These are phyloP conservation scores for Yamagishiella unicocca DNA, from an alignment of 139 green algal genomes.

Conservation along the genomic window DNA sequence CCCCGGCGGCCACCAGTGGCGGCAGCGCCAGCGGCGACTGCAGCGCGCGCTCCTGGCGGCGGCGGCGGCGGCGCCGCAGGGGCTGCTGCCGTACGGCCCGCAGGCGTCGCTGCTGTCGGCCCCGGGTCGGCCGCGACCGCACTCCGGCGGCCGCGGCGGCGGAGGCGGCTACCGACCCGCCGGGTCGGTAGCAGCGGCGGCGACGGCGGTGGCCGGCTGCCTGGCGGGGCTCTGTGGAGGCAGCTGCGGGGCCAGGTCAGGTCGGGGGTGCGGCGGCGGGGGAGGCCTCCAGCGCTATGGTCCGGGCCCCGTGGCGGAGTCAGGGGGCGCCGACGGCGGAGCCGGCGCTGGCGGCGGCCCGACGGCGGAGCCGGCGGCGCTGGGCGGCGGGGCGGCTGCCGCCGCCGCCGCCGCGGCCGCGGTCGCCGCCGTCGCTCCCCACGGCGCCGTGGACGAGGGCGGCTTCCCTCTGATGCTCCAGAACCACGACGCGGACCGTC, in stretches of 20 bases:
- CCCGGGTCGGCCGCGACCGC: too few species aligned
- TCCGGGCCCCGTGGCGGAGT: background rate
- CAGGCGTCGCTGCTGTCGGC: background rate
- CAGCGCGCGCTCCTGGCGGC: background rate
- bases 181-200: background rate
- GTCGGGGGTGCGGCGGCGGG: too few species aligned
- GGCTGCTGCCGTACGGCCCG: background rate
- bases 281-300: background rate
- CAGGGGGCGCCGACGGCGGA: background rate
- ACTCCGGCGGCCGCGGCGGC: too few species aligned
- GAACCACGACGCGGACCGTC: slow-evolving; percentile 31
- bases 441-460: background rate
- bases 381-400: background rate
- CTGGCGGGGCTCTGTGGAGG: background rate
- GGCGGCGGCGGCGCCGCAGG: background rate
- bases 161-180: too few species aligned
- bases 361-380: background rate
- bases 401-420: background rate
- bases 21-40: background rate
- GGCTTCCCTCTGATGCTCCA: slow-evolving; percentile 3
- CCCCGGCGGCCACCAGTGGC: background rate
- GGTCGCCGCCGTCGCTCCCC: too few species aligned
- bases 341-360: background rate
- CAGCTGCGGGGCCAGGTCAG: background rate
- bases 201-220: background rate